phyloP scores from a whole-genome alignment of 108 stramenopile genomes.

The Craspedostauros australis region DNA sequence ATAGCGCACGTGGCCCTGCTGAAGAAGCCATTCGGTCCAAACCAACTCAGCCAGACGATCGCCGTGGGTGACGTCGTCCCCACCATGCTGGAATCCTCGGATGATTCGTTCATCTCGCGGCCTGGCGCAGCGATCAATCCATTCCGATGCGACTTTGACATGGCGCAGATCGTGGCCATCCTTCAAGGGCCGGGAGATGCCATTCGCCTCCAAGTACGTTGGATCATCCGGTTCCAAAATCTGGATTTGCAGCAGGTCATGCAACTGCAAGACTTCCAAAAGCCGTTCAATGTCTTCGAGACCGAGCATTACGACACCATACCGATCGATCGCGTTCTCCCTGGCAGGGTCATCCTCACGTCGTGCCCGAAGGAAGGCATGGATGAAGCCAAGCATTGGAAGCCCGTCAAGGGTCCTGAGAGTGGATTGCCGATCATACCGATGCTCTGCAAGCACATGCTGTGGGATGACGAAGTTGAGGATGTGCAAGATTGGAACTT shows the following conservation, averaged over 20 bases:
- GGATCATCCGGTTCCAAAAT: slow-evolving; percentile 49
- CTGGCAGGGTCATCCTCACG: slow-evolving; percentile 15
- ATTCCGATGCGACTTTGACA: no score
- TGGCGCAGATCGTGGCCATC: no score
- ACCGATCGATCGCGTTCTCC: slow-evolving; percentile 6
- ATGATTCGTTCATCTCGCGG: no score
- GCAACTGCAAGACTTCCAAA: slow-evolving; percentile 2
- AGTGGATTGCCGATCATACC: slow-evolving; percentile 22
- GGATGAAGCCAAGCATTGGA: not conserved
- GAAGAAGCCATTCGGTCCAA: no score
- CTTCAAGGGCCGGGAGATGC: no score
- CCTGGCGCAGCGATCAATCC: no score
- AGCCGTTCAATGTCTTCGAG: slow-evolving; percentile 21
- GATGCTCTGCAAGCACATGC: slow-evolving; percentile 18
- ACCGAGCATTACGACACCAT: slow-evolving; percentile 17
- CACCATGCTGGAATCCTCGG: no score
- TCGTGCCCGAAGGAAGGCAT: slow-evolving; percentile 3
- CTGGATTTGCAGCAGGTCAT: slow-evolving; percentile 7
- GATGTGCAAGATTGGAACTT: slow-evolving; percentile 15
- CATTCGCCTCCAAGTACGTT: slow-evolving; percentile 37
- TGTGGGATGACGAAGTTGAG: slow-evolving; percentile 27
- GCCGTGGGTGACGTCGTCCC: no score
- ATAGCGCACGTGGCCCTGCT: no score
- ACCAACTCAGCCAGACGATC: no score
- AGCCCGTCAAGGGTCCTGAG: not conserved